phyloP scores from a whole-genome alignment of 2,329 filamentous ascomycete species.

The Paecilomyces niveus region DNA sequence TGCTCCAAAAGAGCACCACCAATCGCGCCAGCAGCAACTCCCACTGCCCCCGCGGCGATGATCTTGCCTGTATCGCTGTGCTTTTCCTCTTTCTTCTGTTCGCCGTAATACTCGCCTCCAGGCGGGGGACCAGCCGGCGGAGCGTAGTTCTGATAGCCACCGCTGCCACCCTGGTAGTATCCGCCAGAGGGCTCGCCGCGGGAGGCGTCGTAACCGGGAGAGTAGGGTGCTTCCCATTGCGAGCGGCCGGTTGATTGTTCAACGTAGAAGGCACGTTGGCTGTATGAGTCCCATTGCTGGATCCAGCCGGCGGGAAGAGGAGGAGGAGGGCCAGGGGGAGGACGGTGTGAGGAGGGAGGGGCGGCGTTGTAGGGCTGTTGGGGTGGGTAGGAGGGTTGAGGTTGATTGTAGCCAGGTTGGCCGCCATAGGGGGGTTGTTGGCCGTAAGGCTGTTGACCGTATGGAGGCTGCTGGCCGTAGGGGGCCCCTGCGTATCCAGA shows the following conservation, averaged over 20 bases:
- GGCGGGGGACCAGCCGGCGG: conserved; percentile 11
- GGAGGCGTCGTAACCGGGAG: conserved; percentile 15
- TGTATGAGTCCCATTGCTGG: conserved; percentile 55
- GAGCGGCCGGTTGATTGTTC: conserved; percentile 55
- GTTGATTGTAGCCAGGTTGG: conserved; percentile 18
- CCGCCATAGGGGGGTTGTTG: conserved; percentile 17
- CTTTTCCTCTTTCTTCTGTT: conserved; percentile 31
- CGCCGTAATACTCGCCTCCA: conserved; percentile 6
- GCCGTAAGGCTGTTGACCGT: conserved; percentile 10
- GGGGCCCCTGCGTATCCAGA: conserved; percentile 3
- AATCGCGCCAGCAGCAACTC: conserved; percentile 49
- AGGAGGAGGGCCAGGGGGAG: conserved; percentile 39
- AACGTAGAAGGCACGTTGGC: conserved; percentile 59
- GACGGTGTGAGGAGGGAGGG: conserved; percentile 20
- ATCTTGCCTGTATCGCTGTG: conserved; percentile 45
- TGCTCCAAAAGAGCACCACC: conserved; percentile 53
- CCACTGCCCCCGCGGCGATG: conserved; percentile 51
- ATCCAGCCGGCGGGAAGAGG: conserved; percentile 54
- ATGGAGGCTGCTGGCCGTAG: conserved; percentile 8
- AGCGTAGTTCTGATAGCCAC: neutral
- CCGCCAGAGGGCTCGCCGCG: conserved; percentile 13
- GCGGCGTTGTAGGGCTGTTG: conserved; percentile 11
- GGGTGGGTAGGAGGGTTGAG: conserved; percentile 22
- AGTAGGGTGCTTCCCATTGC: conserved; percentile 55
- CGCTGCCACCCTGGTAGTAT: conserved; percentile 11